Base-by-base conservation (phyloP, 306 rosid genomes). In the Nissolia schottii region DNA sequence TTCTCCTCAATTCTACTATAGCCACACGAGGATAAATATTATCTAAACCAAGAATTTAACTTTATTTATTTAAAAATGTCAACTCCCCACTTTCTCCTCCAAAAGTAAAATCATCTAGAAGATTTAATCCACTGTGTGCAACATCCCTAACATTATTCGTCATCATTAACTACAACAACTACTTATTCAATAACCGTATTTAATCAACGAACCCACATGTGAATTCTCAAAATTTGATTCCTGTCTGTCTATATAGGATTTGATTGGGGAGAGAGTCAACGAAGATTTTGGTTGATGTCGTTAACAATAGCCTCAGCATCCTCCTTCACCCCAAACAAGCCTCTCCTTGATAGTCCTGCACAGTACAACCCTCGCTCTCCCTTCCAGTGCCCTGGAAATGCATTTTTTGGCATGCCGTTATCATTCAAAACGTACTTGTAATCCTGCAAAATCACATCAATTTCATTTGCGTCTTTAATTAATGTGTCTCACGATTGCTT, bases 331-430 rank as follows among this genome's bases (percentile, higher is more conserved):
- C 97, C 90, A 15, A 7, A 24, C 0, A 91, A 60, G 29, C 92
- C 97, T 55, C 81, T 83, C 12, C 68, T 73, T 18, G 89, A 28
- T 31, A 88, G 64, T 10, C 92, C 97, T 13, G 75, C 89, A 74
- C 90, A 86, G 15, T 86, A 86, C 3, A 83, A 34, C 0, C 90
- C 87, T 5, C 32, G 53, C 1, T 90, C 80, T 77, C 91, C 93
- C 67, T 84, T 87, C 89, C 88, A 90, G 5, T 87, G 96, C 0
- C 20, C 40, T 2, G 93, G 91, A 6, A 32, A 68, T 6, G 6
- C 27, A 13, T 55, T 77, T 37, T 69, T 87, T 0, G 93, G 96
- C 87, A 77, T 67, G 40, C 96, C 96, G 2, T 69, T 7, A 0
- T 79, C 85, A 14, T 81, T 72, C 0, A 90, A 70, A 14, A 28